Evolutionary conservation across 2,329 filamentous ascomycete species (phyloP).

Genomic region (Paradendryphiella salina): DNA sequence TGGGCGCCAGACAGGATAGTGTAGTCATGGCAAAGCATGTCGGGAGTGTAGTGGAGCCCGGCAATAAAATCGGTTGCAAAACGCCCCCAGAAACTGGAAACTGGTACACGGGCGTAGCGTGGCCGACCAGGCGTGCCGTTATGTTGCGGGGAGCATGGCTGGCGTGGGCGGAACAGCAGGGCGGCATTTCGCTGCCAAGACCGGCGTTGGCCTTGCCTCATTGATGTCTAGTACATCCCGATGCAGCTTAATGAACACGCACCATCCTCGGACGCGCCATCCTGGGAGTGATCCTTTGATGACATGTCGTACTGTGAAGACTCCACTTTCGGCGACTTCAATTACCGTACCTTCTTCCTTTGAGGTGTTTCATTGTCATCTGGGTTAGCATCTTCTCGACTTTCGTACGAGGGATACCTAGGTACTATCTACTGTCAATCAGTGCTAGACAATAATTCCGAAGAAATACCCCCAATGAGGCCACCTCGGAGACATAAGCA

Average conservation of each 20-base stretch:
- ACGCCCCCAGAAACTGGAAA: conserved; percentile 11
- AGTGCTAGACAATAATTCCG: too few relatives aligned
- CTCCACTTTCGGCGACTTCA: conserved; percentile 7
- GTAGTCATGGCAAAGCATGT: conserved; percentile 27
- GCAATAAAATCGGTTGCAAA: conserved; percentile 33
- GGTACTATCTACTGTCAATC: too few relatives aligned
- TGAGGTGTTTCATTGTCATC: neutral
- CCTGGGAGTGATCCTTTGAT: conserved; percentile 1
- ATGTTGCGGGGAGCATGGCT: conserved; percentile 29
- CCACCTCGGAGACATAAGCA: too few relatives aligned
- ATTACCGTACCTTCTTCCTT: conserved; percentile 13
- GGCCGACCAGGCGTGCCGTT: conserved; percentile 28
- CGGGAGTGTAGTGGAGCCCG: conserved; percentile 27
- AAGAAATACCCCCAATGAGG: neutral
- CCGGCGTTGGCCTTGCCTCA: neutral
- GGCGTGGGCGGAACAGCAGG: conserved; percentile 26
- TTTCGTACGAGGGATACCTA: neutral
- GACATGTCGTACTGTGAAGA: neutral
- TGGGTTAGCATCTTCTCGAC: neutral
- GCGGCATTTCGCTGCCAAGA: conserved; percentile 31
- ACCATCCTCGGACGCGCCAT: conserved; percentile 1
- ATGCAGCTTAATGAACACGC: conserved; percentile 2
- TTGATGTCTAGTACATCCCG: neutral
- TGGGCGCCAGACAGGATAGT: conserved; percentile 8
- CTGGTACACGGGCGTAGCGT: conserved; percentile 11